Percentiles rank a stretch among this genome's conserved stretches.
phyloP scores from a whole-genome alignment of 345 rosid species.

The Citrus maxima region DNA sequence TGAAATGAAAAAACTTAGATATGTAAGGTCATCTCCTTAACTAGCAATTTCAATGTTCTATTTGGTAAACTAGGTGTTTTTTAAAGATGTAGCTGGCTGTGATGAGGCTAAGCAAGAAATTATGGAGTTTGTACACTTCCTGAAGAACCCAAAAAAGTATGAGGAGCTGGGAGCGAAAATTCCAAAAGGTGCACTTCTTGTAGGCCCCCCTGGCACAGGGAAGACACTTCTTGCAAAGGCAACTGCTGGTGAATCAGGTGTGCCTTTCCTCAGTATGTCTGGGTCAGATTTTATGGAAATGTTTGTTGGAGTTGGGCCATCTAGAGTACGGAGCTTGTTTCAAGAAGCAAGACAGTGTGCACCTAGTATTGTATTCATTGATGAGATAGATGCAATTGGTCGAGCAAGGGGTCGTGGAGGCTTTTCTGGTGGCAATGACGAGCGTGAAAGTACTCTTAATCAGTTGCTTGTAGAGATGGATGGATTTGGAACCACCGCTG shows the following conservation, averaged over 20 bases:
- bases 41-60: slow-evolving; percentile 9
- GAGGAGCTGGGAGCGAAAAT: slow-evolving; percentile 53
- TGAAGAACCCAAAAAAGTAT: slow-evolving; percentile 53
- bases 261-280: slow-evolving; percentile 49
- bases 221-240: slow-evolving; percentile 62
- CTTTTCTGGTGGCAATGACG: slow-evolving; percentile 46
- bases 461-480: slow-evolving; percentile 62
- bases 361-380: slow-evolving; percentile 50
- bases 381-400: slow-evolving; percentile 56
- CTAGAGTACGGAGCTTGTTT: slow-evolving; percentile 52
- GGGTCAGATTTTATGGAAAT: slow-evolving; percentile 58
- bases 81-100: slow-evolving; percentile 58
- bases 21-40: not conserved
- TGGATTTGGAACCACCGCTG: slow-evolving; percentile 58
- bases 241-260: slow-evolving; percentile 52
- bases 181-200: slow-evolving; percentile 57
- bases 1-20: not conserved
- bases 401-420: slow-evolving; percentile 55
- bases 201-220: slow-evolving; percentile 57
- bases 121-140: slow-evolving; percentile 58
- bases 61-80: slow-evolving; percentile 34
- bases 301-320: slow-evolving; percentile 60
- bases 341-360: slow-evolving; percentile 53
- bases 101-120: slow-evolving; percentile 63
- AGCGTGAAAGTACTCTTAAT: slow-evolving; percentile 56